Evolutionary conservation across 345 rosid species (phyloP), one percentile per base, ranked within the genome.

Genomic region (Eucalyptus marginata): DNA sequence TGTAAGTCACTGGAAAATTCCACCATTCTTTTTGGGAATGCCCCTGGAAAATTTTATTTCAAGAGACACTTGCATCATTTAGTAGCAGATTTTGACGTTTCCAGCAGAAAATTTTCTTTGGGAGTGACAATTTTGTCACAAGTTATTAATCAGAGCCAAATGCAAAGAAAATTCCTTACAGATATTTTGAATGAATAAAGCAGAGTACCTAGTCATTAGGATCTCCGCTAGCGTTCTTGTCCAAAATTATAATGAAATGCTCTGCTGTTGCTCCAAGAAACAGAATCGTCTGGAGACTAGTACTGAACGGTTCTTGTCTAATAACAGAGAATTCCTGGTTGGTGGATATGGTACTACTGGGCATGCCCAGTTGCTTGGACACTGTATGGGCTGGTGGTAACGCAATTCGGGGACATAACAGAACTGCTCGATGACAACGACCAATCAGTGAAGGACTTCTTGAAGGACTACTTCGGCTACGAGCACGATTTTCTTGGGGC

Each of bases 281-380:
- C 83, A 20, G 31, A 86, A 36, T 22, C 47, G 36, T 40, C 12
- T 36, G 59, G 46, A 40, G 44, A 50, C 49, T 31, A 54, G 54
- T 36, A 24, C 88, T 58, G 47, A 31, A 43, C 49, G 62, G 40
- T 31, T 50, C 54, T 68, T 71, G 87, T 62, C 51, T 84, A 11
- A 40, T 64, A n/a, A 31, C 94, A 94, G 94, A 91, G 92, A 56
- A 94, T 93, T 3, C 95, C 95, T 1, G 87, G 91, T 33, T 94
- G 95, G 95, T 94, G 93, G 93, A 92, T 92, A 88, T 94, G 95
- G 95, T 94, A 91, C 92, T 93, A 87, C 49, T 92, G 94, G 94
- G 91, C 64, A 86, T 89, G 90, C 87, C 94, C 94, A 3, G 68
- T 93, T 29, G 44, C 93, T 20, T 93, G 95, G 95, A 93, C 92